Base-by-base conservation (phyloP, 179 eudicot species). In the Actinidia arguta region DNA sequence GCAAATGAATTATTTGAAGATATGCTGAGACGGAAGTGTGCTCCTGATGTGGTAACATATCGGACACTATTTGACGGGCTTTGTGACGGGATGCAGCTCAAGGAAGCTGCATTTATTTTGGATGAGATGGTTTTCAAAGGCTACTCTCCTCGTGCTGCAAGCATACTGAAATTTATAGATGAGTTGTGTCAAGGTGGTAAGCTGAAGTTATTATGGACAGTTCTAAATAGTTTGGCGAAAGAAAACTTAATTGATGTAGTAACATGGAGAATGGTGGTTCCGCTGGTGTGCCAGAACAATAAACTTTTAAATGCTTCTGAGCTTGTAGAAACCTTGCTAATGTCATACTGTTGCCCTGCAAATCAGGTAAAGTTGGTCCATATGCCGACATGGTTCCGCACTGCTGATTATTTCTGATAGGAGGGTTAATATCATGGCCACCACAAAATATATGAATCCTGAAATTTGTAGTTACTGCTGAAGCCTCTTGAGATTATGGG, bases 61-160 rank as follows among this genome's bases (percentile, higher is more conserved):
- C 82, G 95, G 81, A 90, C 80, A 20, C 80, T 88, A 63, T 83
- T 94, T 78, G 88, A 86, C 39, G 94, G 88, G 80, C 88, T 93
- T 80, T 82, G 90, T 66, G 80, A 81, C 47, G 89, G 78, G 14
- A 82, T 80, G 88, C 84, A 83, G 82, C 77, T 90, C 47, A 51
- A 89, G 76, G 93, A 92, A 84, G 98, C 91, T 13, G 90, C 90
- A 8, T 17, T 82, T 68, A 47, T 89, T 81, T 89, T 93, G 86
- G 95, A 93, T 85, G 97, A 94, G 88, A 94, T 94, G 98, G 78
- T 92, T 51, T 90, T 92, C 84, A 92, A 86, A 85, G 93, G 93
- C 25, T 92, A 86, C 79, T 61, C 86, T 31, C 93, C 94, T 82
- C 87, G 84, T 75, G 81, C 91, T 70, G 82, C 78, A 12, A 88